phyloP scores from a whole-genome alignment of 108 stramenopile genomes.

The Tribonema minus region DNA sequence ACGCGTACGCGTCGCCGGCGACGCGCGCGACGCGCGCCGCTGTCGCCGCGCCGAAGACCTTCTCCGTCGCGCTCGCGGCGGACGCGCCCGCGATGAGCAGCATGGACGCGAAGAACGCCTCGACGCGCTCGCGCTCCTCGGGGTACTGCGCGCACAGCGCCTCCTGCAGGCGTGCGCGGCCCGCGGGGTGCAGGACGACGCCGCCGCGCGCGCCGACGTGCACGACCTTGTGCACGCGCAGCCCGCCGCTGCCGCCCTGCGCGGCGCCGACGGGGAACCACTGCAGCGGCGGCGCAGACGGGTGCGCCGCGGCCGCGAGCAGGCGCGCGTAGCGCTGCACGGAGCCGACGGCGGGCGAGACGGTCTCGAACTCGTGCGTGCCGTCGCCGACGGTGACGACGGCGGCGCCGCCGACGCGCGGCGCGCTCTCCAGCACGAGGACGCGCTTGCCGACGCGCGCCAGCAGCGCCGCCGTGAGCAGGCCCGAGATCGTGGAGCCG shows the following conservation, averaged over 20 bases:
- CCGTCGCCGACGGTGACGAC: constrained; percentile 7
- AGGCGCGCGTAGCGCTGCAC: too few species aligned
- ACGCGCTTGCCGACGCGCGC: constrained; percentile 24
- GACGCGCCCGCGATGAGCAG: too few species aligned
- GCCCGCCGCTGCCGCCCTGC: too few species aligned
- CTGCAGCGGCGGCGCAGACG: too few species aligned
- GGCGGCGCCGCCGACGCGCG: constrained; percentile 1
- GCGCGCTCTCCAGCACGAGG: constrained; percentile 24
- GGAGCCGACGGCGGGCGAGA: too few species aligned
- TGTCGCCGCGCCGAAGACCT: not conserved
- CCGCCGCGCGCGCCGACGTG: not conserved
- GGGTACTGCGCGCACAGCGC: constrained; percentile 4
- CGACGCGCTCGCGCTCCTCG: not conserved
- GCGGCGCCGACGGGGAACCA: too few species aligned
- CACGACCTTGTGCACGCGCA: constrained; percentile 19
- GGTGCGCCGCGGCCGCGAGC: too few species aligned
- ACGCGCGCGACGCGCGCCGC: constrained; percentile 1
- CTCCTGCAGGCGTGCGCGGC: constrained; percentile 5
- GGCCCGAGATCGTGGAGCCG: too few species aligned
- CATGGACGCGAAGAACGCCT: constrained; percentile 3
- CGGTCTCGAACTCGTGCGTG: constrained; percentile 18
- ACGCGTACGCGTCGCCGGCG: not conserved
- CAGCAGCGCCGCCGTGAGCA: constrained; percentile 20
- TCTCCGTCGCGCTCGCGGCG: not conserved
- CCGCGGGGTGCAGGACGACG: constrained; percentile 1